Base-by-base conservation (phyloP, 257 asterid species). In the Verbascum thapsus region DNA sequence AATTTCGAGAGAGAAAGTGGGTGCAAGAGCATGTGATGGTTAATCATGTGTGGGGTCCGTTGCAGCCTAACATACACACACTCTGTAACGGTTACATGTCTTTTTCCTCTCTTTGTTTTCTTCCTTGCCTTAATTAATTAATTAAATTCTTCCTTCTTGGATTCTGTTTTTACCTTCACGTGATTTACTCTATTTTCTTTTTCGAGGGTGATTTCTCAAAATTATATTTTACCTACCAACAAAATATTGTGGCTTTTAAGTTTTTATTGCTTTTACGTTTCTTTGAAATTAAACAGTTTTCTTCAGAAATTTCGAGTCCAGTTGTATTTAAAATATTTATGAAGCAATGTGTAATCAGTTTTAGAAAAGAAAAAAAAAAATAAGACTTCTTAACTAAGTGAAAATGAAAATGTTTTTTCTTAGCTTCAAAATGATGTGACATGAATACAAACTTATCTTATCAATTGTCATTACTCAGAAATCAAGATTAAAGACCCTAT, bases 21-120 rank as follows among this genome's bases (percentile, higher is more conserved):
- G 85, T 54, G 85, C 69, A 15, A 67, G 73, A 69, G 81, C 96
- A 88, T 77, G 96, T 88, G 94, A 79, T 47, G 66, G 68, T 67
- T 76, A 81, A 81, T 87, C 75, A 75, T 80, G 76, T 8, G 65
- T 69, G 67, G 82, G 79, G 8, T 72, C 82, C 63, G 18, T 23
- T 18, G 3, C 42, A 22, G 48, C 38, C 57, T 32, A 54, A 45
- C 52, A 16, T 18, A 62, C 40, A 26, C 45, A 17, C 23, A 9
- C 23, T 12, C 47, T 5, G 10, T 45, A 76, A 72, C 81, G 78
- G 67, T 38, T 53, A 49, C 38, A 54, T 59, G 54, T 54, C 70
- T 10, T 19, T 53, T 32, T 71, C 35, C 44, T 35, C 9, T 9
- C 8, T 19, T n/a, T 7, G 7, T 35, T 32, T 44, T 9, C 9